These are phyloP conservation scores for Antitrichia curtipendula DNA, from an alignment of 225 moss, liverwort and hornwort genomes.

Conservation along the genomic window DNA sequence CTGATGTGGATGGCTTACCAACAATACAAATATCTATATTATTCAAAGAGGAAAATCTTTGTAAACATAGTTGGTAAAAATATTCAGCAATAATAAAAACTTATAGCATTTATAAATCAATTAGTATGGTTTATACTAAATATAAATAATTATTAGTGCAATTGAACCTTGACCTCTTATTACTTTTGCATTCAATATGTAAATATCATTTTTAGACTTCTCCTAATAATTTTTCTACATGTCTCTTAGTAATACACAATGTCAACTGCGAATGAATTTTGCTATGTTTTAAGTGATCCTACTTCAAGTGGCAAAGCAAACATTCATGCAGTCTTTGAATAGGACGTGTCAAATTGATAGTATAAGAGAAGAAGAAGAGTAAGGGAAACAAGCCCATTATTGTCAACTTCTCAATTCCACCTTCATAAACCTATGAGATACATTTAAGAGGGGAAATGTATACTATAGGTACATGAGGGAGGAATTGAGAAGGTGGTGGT, in stretches of 20 bases:
- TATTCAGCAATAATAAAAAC: neutral
- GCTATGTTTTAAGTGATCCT: neutral
- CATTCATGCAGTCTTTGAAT: neutral
- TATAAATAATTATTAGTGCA: no score
- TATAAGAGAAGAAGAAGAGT: neutral
- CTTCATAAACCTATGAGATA: no score
- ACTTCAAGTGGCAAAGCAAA: neutral
- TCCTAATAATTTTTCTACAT: no score
- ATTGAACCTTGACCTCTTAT: no score
- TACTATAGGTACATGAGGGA: no score
- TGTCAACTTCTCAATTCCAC: no score
- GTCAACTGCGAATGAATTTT: fast-evolving
- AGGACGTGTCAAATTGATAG: neutral
- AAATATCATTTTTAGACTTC: neutral
- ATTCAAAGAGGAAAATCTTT: fast-evolving
- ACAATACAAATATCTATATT: neutral
- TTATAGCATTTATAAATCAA: neutral
- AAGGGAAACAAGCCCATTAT: no score
- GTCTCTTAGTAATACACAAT: neutral
- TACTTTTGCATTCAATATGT: neutral
- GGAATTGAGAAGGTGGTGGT: no score
- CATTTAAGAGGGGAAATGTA: no score
- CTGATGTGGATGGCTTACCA: no score
- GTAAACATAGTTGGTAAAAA: neutral
- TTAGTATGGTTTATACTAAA: neutral